These are phyloP conservation scores for Aspergillus latus DNA, from an alignment of 2,329 filamentous ascomycete species.

Conservation along the genomic window DNA sequence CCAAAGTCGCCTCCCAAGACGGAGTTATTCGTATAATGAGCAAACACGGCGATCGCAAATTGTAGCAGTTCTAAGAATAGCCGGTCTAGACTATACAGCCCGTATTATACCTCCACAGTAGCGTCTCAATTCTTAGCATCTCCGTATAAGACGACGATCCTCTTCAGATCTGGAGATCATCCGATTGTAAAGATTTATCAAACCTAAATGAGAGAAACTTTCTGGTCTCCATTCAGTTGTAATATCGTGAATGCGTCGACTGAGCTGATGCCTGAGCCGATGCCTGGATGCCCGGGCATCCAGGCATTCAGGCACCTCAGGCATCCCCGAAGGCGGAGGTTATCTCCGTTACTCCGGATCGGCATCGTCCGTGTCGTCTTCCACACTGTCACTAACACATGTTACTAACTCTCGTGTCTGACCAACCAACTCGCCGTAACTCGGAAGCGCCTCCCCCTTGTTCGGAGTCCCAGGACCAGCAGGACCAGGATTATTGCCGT, in stretches of 20 bases:
- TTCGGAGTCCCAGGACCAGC: neutral
- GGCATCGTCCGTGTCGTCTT: neutral
- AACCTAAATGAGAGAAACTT: neutral
- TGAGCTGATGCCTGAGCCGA: too few species aligned
- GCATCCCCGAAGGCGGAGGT: too few species aligned
- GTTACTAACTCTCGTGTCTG: neutral
- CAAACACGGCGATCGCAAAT: neutral
- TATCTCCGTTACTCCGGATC: neutral
- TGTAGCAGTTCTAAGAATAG: constrained; percentile 8
- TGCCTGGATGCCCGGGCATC: too few species aligned
- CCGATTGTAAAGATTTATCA: neutral
- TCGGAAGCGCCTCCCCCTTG: neutral
- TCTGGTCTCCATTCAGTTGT: too few species aligned
- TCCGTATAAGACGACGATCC: neutral
- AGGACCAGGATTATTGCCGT: neutral
- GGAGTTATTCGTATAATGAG: too few species aligned
- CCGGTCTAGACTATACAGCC: constrained; percentile 5
- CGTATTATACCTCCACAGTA: neutral
- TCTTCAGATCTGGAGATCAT: neutral
- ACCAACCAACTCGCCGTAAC: neutral
- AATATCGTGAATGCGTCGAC: neutral
- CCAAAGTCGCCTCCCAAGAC: too few species aligned
- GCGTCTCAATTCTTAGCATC: neutral
- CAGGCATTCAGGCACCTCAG: too few species aligned
- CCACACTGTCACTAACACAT: too few species aligned